Evolutionary conservation across 2,329 filamentous ascomycete genomes (phyloP).

Genomic region (Pseudocercospora fuligena): DNA sequence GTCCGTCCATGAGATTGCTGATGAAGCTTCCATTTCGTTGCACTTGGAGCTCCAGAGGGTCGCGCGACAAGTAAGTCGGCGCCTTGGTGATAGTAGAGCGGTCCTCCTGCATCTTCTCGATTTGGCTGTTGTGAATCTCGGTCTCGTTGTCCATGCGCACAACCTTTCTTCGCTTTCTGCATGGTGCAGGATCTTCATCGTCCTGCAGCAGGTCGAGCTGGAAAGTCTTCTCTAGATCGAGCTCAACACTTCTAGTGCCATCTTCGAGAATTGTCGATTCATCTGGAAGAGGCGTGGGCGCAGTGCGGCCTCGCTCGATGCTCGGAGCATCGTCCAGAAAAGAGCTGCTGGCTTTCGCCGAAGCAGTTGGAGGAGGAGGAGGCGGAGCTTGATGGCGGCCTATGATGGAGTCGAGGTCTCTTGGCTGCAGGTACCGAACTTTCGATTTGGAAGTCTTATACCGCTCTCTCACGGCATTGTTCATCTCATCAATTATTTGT

Average conservation of each 20-base stretch:
- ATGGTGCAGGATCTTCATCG: slow-evolving; percentile 60
- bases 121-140: slow-evolving; percentile 73
- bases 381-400: too few relatives aligned
- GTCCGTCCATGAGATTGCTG: slow-evolving; percentile 80
- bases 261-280: too few relatives aligned
- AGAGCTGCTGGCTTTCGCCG: too few relatives aligned
- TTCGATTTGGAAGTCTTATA: too few relatives aligned
- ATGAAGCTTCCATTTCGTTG: slow-evolving; percentile 91
- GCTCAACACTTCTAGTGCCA: slow-evolving; percentile 51
- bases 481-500: too few relatives aligned
- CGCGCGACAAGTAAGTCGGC: slow-evolving; percentile 80
- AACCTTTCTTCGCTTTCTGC: slow-evolving; percentile 78
- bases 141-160: slow-evolving; percentile 82
- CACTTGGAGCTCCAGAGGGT: slow-evolving; percentile 85
- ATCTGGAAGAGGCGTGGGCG: too few relatives aligned
- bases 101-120: slow-evolving; percentile 85
- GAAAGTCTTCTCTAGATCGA: slow-evolving; percentile 68
- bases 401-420: too few relatives aligned
- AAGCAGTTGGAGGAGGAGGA: too few relatives aligned
- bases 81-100: slow-evolving; percentile 84
- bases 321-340: too few relatives aligned
- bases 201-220: slow-evolving; percentile 42
- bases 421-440: too few relatives aligned
- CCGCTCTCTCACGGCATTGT: too few relatives aligned
- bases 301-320: too few relatives aligned